phyloP scores from a whole-genome alignment of 805 yeast genomes.

The Saccharomycopsis sp. region DNA sequence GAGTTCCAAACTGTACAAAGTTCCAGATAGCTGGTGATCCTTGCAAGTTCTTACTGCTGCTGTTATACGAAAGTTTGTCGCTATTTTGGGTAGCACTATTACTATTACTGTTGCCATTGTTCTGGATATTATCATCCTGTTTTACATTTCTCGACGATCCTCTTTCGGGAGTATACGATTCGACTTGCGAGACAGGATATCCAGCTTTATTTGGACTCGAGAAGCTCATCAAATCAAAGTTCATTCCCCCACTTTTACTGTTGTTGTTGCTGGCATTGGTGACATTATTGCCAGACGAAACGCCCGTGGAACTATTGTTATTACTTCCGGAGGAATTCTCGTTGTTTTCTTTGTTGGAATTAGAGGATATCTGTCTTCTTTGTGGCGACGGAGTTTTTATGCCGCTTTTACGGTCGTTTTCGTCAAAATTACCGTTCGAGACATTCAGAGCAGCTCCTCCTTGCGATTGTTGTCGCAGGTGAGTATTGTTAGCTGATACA shows the following conservation, averaged over 20 bases:
- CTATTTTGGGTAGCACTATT: conserved; percentile 12
- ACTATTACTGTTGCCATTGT: conserved; percentile 22
- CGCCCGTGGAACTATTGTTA: conserved; percentile 13
- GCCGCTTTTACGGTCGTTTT: conserved; percentile 4
- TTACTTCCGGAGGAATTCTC: too few species aligned
- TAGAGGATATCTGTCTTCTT: conserved; percentile 2
- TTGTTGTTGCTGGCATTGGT: conserved; percentile 13
- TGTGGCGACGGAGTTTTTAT: conserved; percentile 6
- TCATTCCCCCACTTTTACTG: conserved; percentile 14
- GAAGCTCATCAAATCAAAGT: conserved; percentile 21
- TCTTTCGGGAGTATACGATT: conserved; percentile 60
- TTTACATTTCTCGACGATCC: conserved; percentile 29
- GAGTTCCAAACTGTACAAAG: conserved; percentile 69
- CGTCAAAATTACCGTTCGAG: conserved; percentile 13
- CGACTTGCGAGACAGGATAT: conserved; percentile 44
- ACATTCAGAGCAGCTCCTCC: too few species aligned
- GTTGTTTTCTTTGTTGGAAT: conserved; percentile 11
- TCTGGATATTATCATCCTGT: conserved; percentile 9
- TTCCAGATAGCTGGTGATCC: conserved; percentile 91
- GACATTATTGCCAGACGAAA: conserved; percentile 17
- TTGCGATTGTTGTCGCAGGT: too few species aligned
- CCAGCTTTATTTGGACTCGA: conserved; percentile 35
- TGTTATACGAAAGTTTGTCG: not conserved
- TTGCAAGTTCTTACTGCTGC: conserved; percentile 22
- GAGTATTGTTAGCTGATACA: conserved; percentile 25